Base-by-base conservation (phyloP, 352 stramenopile species). In the Pythium monospermum region DNA sequence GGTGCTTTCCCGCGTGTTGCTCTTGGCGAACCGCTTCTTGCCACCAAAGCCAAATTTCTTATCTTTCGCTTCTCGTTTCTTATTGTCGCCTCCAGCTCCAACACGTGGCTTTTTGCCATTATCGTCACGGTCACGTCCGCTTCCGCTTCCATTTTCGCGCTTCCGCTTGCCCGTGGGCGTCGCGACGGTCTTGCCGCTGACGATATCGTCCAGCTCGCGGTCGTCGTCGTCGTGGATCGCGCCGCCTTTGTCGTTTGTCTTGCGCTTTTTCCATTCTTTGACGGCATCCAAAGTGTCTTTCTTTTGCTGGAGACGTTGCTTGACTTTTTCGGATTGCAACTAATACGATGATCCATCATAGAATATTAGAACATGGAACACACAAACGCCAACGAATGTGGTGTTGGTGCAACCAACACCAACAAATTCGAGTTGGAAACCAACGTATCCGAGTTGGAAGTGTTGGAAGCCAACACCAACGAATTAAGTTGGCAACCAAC, bases 181-280 rank as follows among this genome's bases (percentile, higher is more conserved):
- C 64, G 53, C 46, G 28, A 50, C 72, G 68, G 47, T 76, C 57
- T 87, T 85, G 43, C 66, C 81, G 48, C 49, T 71, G 31, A 87
- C 73, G 55, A 85, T 85, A 21, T 64, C 69, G 49, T 87, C 76
- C 23, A 87, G 65, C 42, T 87, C 68, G 48, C 62, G 62, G 47
- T 90, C 76, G 41, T 87, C 73, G 28, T 77, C 70, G 48, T 88
- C 74, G 51, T 84, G 70, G 32, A 71, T 60, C 1, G 61, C 69
- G 3, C 68, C 69, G 18, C 69, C 67, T 52, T 83, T 84, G 71
- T 91, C 76, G 69, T 84, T 44, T 68, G 73, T 71, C 85, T 87
- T 53, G 15, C 80, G 76, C 69, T 91, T 94, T 64, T 94, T 94
- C 83, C 83, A 94, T 64, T 91, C 80, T 67, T 94, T 91, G 28